Evolutionary conservation across 73 alveolate species (phyloP), one percentile per base, ranked within the genome.

Genomic region (Uronychia binucleata): DNA sequence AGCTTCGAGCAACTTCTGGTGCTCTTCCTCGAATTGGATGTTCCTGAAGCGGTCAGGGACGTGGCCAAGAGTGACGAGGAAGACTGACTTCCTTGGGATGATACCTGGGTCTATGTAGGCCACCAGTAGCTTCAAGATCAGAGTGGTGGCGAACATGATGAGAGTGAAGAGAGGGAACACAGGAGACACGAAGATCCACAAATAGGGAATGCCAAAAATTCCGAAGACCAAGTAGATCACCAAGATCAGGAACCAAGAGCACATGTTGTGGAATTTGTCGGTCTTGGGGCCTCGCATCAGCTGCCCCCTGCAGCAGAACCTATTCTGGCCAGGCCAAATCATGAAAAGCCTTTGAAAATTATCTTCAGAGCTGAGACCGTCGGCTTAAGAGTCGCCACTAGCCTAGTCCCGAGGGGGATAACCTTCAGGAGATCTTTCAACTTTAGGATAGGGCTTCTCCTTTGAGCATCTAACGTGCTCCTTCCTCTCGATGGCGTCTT

Each of bases 31-130:
- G 80, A 31, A 81, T 76, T 81, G 79, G 30, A 83, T 80, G 85
- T 59, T 88, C 58, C 13, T 75, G 58, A 75, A 32, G 59, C 30
- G 74, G 59, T 76, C 89, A 77, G 78, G 88, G 34, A 79, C 31
- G 14, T 86, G 76, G 30, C 86, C 84, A 33, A 33, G 33, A 1
- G 58, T 82, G 26, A 59, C 85, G 31, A 83, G 57, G 60, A 85
- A 74, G 32, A 90, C 31, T 35, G 84, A 32, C 74, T 78, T 86
- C 32, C 91, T 81, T 31, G 95, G 95, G n/a, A 90, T 90, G 14
- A 90, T 86, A 0, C 95, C 95, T 25, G 95, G 95, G 59, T 90
- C 93, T 0, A 85, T 80, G 0, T 59, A 32, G 8, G 91, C 59
- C 33, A 91, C 83, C 28, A 80, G 77, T 0, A 80, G 26, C 11